Evolutionary conservation across 2,329 filamentous ascomycete genomes (phyloP).

Genomic region (Escovopsis weberi): DNA sequence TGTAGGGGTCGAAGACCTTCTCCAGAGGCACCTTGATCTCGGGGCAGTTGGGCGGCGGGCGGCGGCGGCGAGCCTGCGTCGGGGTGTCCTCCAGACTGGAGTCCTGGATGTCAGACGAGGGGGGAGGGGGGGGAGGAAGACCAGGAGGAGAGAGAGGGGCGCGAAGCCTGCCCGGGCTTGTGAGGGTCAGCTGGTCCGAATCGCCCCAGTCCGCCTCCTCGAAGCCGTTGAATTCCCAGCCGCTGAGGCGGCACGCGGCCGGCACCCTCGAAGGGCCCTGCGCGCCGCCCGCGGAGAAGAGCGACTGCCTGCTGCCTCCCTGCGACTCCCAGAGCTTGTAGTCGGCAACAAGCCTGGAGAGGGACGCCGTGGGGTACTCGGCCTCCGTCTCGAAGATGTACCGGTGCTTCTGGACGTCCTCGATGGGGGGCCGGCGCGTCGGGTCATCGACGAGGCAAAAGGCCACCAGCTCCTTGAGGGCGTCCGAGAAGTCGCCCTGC

Average conservation of each 20-base stretch:
- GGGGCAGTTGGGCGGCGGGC: slow-evolving; percentile 28
- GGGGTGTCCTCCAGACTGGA: slow-evolving; percentile 3
- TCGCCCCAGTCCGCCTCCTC: slow-evolving; percentile 13
- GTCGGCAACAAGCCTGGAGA: slow-evolving; percentile 47
- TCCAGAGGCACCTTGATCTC: slow-evolving; percentile 28
- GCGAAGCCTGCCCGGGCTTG: slow-evolving; percentile 2
- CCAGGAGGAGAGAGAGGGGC: too few relatives aligned
- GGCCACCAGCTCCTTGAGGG: slow-evolving; percentile 42
- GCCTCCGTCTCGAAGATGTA: slow-evolving; percentile 45
- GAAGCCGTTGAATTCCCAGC: slow-evolving; percentile 43
- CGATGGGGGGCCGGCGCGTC: slow-evolving; percentile 40
- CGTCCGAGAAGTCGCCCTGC: slow-evolving; percentile 43
- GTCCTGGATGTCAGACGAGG: slow-evolving; percentile 1
- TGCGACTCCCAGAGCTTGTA: slow-evolving; percentile 55
- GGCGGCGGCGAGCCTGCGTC: slow-evolving; percentile 12
- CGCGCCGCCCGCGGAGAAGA: slow-evolving; percentile 38
- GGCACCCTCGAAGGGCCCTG: slow-evolving; percentile 20
- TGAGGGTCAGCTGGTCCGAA: slow-evolving; percentile 4
- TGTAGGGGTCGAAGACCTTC: slow-evolving; percentile 33
- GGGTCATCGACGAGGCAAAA: slow-evolving; percentile 46
- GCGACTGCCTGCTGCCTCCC: slow-evolving; percentile 47
- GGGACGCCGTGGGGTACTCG: slow-evolving; percentile 43
- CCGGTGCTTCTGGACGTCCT: slow-evolving; percentile 46
- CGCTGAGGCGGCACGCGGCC: slow-evolving; percentile 29
- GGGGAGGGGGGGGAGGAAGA: too few relatives aligned